A percentile compares a stretch with the other conserved stretches of the same genome.
These are phyloP conservation scores for Termitomyces sp. DNA, from an alignment of 1,284 basidiomycete species.

Conservation along the genomic window DNA sequence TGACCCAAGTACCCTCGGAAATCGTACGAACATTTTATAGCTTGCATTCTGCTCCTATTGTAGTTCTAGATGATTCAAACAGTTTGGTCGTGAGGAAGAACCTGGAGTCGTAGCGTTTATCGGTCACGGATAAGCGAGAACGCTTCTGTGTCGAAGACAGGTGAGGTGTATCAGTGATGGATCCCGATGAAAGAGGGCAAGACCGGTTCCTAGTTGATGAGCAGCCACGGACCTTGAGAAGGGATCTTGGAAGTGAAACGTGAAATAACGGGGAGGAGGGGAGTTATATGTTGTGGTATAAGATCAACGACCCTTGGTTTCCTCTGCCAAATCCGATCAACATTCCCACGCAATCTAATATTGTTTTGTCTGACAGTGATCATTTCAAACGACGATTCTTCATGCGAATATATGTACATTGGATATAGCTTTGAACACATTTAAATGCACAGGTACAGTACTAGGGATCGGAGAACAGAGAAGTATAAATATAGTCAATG, in stretches of 20 bases:
- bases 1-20: slow-evolving; percentile 5
- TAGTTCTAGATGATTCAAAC: slow-evolving; percentile 15
- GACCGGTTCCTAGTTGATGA: slow-evolving; percentile 4
- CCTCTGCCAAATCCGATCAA: slow-evolving; percentile 20
- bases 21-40: slow-evolving; percentile 57
- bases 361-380: slow-evolving; percentile 15
- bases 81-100: slow-evolving; percentile 17
- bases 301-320: slow-evolving; percentile 19
- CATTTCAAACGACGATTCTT: background rate
- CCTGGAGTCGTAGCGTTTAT: slow-evolving; percentile 22
- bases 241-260: slow-evolving; percentile 14
- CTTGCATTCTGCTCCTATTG: slow-evolving; percentile 48
- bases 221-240: slow-evolving; percentile 13
- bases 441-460: slow-evolving; percentile 18
- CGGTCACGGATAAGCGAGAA: slow-evolving; percentile 18
- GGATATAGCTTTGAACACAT: slow-evolving; percentile 11
- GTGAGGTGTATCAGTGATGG: slow-evolving; percentile 22
- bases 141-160: slow-evolving; percentile 19
- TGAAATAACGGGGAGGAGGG: slow-evolving; percentile 14
- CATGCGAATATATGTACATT: background rate
- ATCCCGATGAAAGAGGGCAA: slow-evolving; percentile 2
- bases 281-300: slow-evolving; percentile 21
- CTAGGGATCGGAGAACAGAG: slow-evolving; percentile 3
- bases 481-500: slow-evolving; percentile 8
- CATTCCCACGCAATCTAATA: slow-evolving; percentile 21